Evolutionary conservation across 129 eudicot genomes (phyloP).

Genomic region (Centella asiatica): DNA sequence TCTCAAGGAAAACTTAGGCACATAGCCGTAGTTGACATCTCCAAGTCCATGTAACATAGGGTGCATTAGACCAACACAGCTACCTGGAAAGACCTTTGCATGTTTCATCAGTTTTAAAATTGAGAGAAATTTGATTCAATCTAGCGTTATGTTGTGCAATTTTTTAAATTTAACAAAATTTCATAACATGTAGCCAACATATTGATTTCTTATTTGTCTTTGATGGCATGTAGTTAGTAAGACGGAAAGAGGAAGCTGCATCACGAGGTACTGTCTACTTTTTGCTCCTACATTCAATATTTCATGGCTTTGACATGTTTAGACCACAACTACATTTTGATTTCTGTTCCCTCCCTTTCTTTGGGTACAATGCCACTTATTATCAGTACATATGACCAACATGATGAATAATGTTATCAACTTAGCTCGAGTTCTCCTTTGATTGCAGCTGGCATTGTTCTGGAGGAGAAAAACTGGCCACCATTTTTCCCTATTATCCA

Average conservation of each 20-base stretch:
- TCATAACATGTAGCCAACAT: neutral
- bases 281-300: neutral
- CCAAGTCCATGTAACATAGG: too few species aligned
- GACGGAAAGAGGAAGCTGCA: constrained; percentile 56
- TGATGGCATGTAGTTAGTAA: constrained; percentile 1
- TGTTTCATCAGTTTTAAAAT: too few species aligned
- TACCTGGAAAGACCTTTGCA: too few species aligned
- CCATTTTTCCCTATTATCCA: constrained; percentile 94
- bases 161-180: too few species aligned
- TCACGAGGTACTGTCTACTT: constrained; percentile 35
- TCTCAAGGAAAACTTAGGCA: too few species aligned
- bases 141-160: too few species aligned
- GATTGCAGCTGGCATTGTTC: constrained; percentile 91
- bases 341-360: neutral
- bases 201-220: neutral
- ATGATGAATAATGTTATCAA: too few species aligned
- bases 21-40: too few species aligned
- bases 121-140: too few species aligned
- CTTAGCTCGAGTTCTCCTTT: constrained; percentile 13
- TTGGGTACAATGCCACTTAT: neutral
- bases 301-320: neutral
- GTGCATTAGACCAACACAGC: too few species aligned
- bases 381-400: too few species aligned
- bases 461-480: constrained; percentile 98
- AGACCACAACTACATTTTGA: neutral